Evolutionary conservation across 441 rosid genomes (phyloP).

Genomic region (Corymbia calophylla): DNA sequence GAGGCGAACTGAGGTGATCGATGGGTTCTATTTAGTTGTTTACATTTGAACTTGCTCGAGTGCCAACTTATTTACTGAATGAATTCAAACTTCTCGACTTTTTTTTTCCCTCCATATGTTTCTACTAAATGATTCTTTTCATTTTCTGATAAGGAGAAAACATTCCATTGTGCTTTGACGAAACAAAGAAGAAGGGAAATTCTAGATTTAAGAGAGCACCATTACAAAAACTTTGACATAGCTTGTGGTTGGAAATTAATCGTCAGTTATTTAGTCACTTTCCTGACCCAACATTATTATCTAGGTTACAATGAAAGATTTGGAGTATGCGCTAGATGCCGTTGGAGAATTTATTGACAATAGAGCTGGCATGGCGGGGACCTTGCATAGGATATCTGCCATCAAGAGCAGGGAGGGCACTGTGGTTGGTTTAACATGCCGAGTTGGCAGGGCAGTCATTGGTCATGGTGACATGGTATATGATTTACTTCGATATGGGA

Average conservation of each 20-base stretch:
- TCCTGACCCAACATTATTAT: slow-evolving; percentile 10
- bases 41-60: background rate
- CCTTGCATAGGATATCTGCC: slow-evolving; percentile 63
- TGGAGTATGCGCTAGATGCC: slow-evolving; percentile 51
- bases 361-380: slow-evolving; percentile 65
- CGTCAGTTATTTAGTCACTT: background rate
- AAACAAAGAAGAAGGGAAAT: background rate
- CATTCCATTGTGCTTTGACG: background rate
- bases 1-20: slow-evolving; percentile 43
- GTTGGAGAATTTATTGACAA: slow-evolving; percentile 58
- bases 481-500: slow-evolving; percentile 55
- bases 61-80: background rate
- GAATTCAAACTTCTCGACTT: background rate
- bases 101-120: background rate
- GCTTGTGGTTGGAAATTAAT: background rate
- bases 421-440: slow-evolving; percentile 55
- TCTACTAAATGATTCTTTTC: background rate
- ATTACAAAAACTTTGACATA: background rate
- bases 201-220: background rate
- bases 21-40: background rate
- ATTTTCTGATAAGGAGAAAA: background rate
- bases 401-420: slow-evolving; percentile 52
- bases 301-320: slow-evolving; percentile 54
- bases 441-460: slow-evolving; percentile 61
- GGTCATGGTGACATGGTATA: slow-evolving; percentile 59